Conservation (phyloP, 1,284 basidiomycete species). For the Butyriboletus appendiculatus region DNA sequence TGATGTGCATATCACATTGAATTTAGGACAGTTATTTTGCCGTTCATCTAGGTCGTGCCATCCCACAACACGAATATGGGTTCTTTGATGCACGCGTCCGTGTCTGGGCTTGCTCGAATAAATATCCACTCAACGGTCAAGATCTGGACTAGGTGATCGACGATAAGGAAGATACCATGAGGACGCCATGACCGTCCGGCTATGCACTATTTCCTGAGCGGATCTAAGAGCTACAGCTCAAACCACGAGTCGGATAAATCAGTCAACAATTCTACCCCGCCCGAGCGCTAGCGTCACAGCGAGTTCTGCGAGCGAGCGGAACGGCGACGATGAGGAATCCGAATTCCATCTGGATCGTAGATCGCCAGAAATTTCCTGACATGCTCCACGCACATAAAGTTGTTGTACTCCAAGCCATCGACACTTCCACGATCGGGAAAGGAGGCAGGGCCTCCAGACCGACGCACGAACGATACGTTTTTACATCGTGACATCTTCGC, state of each 20-base stretch:
- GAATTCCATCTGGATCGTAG: background rate
- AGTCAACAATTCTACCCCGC: background rate
- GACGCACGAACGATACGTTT: constrained; percentile 52
- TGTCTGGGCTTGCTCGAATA: background rate
- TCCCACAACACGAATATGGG: no score
- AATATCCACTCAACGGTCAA: background rate
- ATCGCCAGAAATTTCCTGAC: no score
- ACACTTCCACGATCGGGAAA: no score
- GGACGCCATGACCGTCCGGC: background rate
- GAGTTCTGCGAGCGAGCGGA: background rate
- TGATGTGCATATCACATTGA: background rate
- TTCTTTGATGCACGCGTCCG: background rate
- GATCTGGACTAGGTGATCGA: background rate
- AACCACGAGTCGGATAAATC: background rate
- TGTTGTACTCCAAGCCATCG: background rate
- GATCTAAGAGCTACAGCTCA: background rate
- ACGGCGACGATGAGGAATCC: background rate
- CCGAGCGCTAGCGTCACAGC: no score
- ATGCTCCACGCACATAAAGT: no score
- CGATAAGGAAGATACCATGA: background rate
- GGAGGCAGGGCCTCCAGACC: constrained; percentile 24
- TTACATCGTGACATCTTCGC: constrained; percentile 62
- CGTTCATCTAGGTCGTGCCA: background rate
- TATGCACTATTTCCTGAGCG: background rate
- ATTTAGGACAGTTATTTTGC: background rate